Evolutionary conservation across 495 filamentous ascomycete species (phyloP).

Genomic region (Tuber indicum): DNA sequence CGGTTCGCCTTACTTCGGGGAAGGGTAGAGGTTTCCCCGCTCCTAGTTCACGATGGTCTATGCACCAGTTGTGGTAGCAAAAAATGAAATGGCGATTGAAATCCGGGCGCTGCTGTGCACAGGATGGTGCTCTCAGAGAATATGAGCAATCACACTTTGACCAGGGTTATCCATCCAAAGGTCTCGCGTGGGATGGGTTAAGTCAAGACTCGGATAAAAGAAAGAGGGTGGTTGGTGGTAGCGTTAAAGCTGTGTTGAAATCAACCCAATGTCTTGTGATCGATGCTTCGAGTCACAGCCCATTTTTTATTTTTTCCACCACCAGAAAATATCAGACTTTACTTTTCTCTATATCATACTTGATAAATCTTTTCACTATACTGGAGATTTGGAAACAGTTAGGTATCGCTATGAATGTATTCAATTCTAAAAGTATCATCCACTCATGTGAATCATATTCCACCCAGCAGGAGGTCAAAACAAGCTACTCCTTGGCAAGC

Average conservation of each 20-base stretch:
- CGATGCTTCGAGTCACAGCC: neutral
- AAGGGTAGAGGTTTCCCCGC: neutral
- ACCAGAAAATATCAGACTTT: neutral
- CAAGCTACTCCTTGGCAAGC: neutral
- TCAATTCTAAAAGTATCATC: neutral
- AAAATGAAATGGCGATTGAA: neutral
- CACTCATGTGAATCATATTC: neutral
- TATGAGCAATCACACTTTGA: constrained; percentile 4
- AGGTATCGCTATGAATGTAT: neutral
- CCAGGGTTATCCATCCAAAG: neutral
- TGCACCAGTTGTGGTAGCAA: neutral
- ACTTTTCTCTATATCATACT: neutral
- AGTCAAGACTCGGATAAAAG: neutral
- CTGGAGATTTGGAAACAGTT: neutral
- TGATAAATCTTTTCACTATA: neutral
- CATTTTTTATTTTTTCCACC: neutral
- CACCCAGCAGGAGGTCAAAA: neutral
- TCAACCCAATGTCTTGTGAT: neutral
- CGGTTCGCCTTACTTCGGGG: neutral
- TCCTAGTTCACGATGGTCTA: neutral
- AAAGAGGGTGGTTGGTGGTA: neutral
- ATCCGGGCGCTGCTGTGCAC: neutral
- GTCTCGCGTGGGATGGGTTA: neutral
- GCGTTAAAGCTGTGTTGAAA: neutral
- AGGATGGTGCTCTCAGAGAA: neutral